Base-by-base conservation (phyloP, 1,139 yeast species). In the Zygotorulaspora mrakii region DNA sequence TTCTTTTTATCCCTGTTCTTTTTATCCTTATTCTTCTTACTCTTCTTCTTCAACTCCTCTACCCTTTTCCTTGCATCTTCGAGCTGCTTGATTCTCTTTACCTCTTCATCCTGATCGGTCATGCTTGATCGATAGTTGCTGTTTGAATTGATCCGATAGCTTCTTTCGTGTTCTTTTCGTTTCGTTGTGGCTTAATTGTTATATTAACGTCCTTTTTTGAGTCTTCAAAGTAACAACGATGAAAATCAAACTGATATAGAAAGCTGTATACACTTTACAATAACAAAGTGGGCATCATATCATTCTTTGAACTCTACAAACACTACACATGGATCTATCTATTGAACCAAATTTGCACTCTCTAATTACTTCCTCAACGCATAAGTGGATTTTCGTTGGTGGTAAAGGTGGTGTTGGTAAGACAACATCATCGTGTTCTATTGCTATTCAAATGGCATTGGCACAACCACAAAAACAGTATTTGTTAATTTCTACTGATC, bases 371-470 rank as follows among this genome's bases (percentile, higher is more conserved):
- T 87, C 82, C 50, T 83, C 68, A 30, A 68, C 91, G 12, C 76
- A 91, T 57, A 85, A 85, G 59, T 91, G 98, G 98, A 84, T 91
- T 51, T 91, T 91, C 60, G 97, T 89, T 30, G 98, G 98, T 47
- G 98, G 98, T 55, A 91, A 91, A 71, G 98, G 98, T 62, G 98
- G 98, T 66, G 98, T 91, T 27, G 98, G 98, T 54, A 91, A 91
- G 65, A 91, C 98, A 52, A 91, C 98, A 31, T 86, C 96, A 2
- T 89, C 97, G 1, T 89, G 96, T 36, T 88, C 97, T 16, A 76
- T 91, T 52, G 95, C 98, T 18, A 85, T 89, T 45, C 97, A 91
- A 66, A 70, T 83, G 59, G 91, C 94, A 2, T 69, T 87, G 45
- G 79, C 85, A 42, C 82, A 86, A 60, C 91, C 94, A 38, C 62